Evolutionary conservation across 1,139 yeast species (phyloP), one percentile per base, ranked within the genome.

Genomic region (Lodderomyces orthopsilosis): DNA sequence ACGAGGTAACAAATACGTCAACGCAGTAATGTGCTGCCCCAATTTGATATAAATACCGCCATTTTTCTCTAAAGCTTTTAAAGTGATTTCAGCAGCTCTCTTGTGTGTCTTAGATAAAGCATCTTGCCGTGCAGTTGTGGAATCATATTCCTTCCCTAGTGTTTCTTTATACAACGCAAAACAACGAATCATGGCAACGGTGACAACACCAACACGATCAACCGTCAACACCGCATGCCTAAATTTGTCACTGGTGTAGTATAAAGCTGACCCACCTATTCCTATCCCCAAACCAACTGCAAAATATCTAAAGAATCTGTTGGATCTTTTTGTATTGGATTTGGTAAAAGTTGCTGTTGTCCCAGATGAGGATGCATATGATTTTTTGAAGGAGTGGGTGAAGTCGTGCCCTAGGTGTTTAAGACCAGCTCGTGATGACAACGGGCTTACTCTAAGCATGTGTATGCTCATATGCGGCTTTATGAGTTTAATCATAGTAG

Each of bases 1-100:
- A 10, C 68, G 74, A 0, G 99, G 98, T 46, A 93, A 70, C 28
- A 93, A 68, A 63, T 93, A 94, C 0, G 97, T 88, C 75, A 93
- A 75, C 0, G 98, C 98, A 27, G 93, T 79, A 15, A 93, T 72
- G 61, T 93, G 98, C 60, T 93, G 98, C 6, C 99, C 98, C 38
- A 93, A 69, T 61, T 94, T 94, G 61, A 93, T 93, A 62, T 85
- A 93, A 6, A 93, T 77, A 2, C 98, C 98, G 13, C 96, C 97
- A 57, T 93, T 93, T 28, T 71, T 74, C 55, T 89, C 93, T 33
- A 93, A 68, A 0, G 97, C 97, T 44, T 68, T 67, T 47, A 89
- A 71, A 0, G 98, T 88, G 41, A 90, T 83, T 14, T 71, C 62
- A 0, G 98, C 98, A 40, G 96, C 93, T 45, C 70, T 70, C 48